These are phyloP conservation scores for Candida schatavii DNA, from an alignment of 805 yeast genomes.

Conservation along the genomic window DNA sequence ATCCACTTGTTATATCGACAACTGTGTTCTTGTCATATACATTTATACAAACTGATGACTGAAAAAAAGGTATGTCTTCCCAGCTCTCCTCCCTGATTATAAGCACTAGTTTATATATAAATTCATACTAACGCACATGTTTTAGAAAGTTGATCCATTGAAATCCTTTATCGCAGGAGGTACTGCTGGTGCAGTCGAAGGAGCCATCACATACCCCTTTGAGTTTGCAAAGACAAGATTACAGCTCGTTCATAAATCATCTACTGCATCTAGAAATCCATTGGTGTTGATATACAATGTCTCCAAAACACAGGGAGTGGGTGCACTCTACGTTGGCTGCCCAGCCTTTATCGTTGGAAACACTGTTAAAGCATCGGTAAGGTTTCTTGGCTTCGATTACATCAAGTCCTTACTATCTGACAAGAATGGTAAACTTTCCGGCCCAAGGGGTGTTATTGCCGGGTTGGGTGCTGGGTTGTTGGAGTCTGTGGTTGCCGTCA, in stretches of 20 bases:
- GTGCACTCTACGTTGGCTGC: slow-evolving; percentile 87
- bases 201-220: slow-evolving; percentile 88
- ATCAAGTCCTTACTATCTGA: slow-evolving; percentile 78
- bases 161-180: slow-evolving; percentile 94
- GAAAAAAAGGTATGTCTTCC: slow-evolving; percentile 4
- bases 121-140: too few species aligned
- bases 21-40: background rate
- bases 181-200: slow-evolving; percentile 94
- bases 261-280: slow-evolving; percentile 77
- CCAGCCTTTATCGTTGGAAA: slow-evolving; percentile 96
- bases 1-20: background rate
- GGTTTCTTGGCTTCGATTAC: slow-evolving; percentile 89
- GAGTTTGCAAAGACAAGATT: slow-evolving; percentile 95
- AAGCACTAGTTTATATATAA: too few species aligned
- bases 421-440: slow-evolving; percentile 81
- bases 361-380: slow-evolving; percentile 92
- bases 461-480: slow-evolving; percentile 97
- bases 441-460: slow-evolving; percentile 89
- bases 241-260: slow-evolving; percentile 69
- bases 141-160: slow-evolving; percentile 57
- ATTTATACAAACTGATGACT: background rate
- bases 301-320: slow-evolving; percentile 73
- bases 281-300: slow-evolving; percentile 71
- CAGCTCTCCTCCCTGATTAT: too few species aligned
- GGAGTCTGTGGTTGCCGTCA: slow-evolving; percentile 89